Evolutionary conservation across 306 rosid species (phyloP).

Genomic region (Arachis hypogaea): DNA sequence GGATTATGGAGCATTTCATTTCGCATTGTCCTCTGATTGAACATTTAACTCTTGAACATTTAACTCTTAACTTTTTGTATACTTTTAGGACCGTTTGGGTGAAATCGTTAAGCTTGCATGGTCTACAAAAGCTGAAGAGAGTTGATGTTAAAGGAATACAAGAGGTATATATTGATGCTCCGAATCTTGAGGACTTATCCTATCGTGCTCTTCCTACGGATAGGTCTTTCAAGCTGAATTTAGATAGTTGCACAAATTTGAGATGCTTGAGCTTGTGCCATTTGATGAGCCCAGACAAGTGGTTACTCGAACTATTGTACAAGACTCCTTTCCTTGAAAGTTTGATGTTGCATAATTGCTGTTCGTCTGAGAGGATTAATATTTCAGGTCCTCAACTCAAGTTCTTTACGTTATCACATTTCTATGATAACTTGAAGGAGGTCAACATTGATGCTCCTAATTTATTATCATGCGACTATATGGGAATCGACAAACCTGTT

Average conservation of each 20-base stretch:
- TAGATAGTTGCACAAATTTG: slow-evolving; percentile 32
- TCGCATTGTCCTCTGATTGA: slow-evolving; percentile 38
- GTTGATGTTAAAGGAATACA: slow-evolving; percentile 22
- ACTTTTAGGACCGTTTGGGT: not conserved
- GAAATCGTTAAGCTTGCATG: slow-evolving; percentile 24
- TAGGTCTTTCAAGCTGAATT: not conserved
- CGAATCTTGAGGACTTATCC: slow-evolving; percentile 15
- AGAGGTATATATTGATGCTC: slow-evolving; percentile 31
- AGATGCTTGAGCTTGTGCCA: not conserved
- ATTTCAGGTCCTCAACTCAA: slow-evolving; percentile 38
- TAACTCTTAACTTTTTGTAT: slow-evolving; percentile 2
- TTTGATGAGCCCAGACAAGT: slow-evolving; percentile 1
- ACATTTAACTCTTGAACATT: slow-evolving; percentile 18
- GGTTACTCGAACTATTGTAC: slow-evolving; percentile 34
- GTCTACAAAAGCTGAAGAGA: slow-evolving; percentile 29
- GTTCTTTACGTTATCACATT: slow-evolving; percentile 11
- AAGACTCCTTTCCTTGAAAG: slow-evolving; percentile 43
- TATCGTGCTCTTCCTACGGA: not conserved
- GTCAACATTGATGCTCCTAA: slow-evolving; percentile 40
- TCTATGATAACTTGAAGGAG: slow-evolving; percentile 25
- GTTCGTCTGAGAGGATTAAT: slow-evolving; percentile 35
- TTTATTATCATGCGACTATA: slow-evolving; percentile 10
- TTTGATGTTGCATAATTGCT: slow-evolving; percentile 16
- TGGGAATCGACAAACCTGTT: not conserved
- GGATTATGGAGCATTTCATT: slow-evolving; percentile 28